Percentiles rank a stretch among this genome's conserved stretches.
These are phyloP conservation scores for Raffaelea arxii DNA, from an alignment of 2,329 filamentous ascomycete species.

Conservation along the genomic window DNA sequence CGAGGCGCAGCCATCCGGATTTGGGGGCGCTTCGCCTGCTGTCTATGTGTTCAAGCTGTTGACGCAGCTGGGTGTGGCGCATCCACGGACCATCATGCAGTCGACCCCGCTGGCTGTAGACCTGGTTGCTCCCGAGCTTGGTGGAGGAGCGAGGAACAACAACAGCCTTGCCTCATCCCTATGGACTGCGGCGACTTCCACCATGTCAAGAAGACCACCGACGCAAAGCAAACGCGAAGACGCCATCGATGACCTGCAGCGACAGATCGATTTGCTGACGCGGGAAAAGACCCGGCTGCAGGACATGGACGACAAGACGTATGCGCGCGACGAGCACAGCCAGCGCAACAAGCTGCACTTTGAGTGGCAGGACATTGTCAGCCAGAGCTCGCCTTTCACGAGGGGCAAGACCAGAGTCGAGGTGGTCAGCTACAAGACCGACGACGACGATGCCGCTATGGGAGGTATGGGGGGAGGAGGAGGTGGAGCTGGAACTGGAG, in stretches of 20 bases:
- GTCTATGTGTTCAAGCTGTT: conserved; percentile 1
- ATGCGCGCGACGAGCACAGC: neutral
- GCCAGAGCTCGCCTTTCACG: neutral
- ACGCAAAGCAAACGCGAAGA: neutral
- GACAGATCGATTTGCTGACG: neutral
- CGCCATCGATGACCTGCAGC: neutral
- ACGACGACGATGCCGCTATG: conserved; percentile 1
- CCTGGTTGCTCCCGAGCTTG: no score
- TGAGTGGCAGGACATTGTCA: neutral
- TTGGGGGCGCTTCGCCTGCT: neutral
- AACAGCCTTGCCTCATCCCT: no score
- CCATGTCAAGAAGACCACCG: no score
- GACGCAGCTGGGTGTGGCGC: neutral
- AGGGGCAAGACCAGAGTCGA: neutral
- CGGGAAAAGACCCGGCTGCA: conserved; percentile 1
- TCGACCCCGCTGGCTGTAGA: neutral
- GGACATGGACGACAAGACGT: neutral
- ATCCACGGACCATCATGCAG: neutral
- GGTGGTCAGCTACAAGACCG: neutral
- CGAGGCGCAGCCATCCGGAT: neutral
- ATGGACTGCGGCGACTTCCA: no score
- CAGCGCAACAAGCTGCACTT: neutral
- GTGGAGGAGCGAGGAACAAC: no score
- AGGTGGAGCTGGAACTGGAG: no score
- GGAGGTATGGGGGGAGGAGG: no score